These are phyloP conservation scores for Trichoderma sp. DNA, from an alignment of 2,329 filamentous ascomycete species.

Conservation along the genomic window DNA sequence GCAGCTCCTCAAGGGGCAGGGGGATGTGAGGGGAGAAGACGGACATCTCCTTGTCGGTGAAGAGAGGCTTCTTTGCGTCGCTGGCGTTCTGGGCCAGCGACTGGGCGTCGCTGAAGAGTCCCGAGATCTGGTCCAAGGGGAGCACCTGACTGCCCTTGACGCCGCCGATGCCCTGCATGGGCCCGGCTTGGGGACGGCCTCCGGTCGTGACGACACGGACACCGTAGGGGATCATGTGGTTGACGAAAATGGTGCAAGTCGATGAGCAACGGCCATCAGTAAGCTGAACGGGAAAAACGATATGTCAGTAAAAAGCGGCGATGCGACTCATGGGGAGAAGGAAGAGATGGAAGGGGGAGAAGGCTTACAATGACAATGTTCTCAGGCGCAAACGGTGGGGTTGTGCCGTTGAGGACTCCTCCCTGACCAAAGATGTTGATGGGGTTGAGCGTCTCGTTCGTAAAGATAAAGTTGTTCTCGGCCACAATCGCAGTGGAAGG, in stretches of 20 bases:
- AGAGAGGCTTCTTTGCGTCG: slow-evolving; percentile 4
- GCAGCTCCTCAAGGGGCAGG: neutral
- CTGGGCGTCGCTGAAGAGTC: neutral
- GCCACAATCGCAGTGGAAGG: slow-evolving; percentile 11
- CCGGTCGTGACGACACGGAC: slow-evolving; percentile 62
- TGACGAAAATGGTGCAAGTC: slow-evolving; percentile 61
- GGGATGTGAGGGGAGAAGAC: neutral
- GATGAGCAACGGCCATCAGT: slow-evolving; percentile 61
- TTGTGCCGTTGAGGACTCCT: slow-evolving; percentile 18
- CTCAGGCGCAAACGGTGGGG: slow-evolving; percentile 41
- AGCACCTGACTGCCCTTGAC: slow-evolving; percentile 54
- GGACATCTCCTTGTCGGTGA: slow-evolving; percentile 1
- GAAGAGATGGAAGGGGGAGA: no score
- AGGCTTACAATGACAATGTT: slow-evolving; percentile 48
- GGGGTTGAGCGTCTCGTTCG: slow-evolving; percentile 28
- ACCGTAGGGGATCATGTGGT: slow-evolving; percentile 53
- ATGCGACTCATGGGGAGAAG: neutral
- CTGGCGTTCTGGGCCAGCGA: slow-evolving; percentile 2
- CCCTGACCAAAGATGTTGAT: slow-evolving; percentile 19
- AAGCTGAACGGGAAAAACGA: neutral
- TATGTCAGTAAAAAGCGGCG: neutral
- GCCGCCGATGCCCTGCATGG: slow-evolving; percentile 63
- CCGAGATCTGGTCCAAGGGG: slow-evolving; percentile 34
- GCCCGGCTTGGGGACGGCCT: slow-evolving; percentile 52
- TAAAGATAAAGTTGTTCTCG: neutral